phyloP scores from a whole-genome alignment of 768 basidiomycete species.

The Mycena belliarum region DNA sequence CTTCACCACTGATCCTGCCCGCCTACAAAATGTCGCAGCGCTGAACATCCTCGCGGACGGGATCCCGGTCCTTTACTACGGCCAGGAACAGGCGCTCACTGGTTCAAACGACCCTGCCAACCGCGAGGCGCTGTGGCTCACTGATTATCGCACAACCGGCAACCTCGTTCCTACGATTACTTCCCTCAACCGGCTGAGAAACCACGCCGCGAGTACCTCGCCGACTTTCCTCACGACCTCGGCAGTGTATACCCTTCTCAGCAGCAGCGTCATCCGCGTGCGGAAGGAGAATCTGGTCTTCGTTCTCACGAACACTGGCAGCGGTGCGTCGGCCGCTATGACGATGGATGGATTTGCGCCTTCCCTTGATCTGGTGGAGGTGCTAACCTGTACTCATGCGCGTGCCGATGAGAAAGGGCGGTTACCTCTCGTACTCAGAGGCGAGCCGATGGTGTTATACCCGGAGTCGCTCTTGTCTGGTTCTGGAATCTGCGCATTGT shows the following conservation, averaged over 20 bases:
- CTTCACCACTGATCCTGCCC: conserved; percentile 47
- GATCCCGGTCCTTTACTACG: conserved; percentile 63
- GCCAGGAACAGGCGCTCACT: conserved; percentile 54
- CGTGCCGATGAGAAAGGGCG: conserved; percentile 36
- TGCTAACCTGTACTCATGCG: conserved; percentile 40
- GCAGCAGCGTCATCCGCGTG: conserved; percentile 6
- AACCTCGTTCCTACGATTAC: conserved; percentile 38
- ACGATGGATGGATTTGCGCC: conserved; percentile 26
- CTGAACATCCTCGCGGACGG: conserved; percentile 54
- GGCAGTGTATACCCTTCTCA: conserved; percentile 24
- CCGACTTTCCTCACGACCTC: conserved; percentile 42
- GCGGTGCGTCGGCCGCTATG: conserved; percentile 4
- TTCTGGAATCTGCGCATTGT: conserved; percentile 14
- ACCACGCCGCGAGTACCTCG: conserved; percentile 38
- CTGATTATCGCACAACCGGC: conserved; percentile 44
- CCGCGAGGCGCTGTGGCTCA: conserved; percentile 57
- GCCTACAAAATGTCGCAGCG: conserved; percentile 14
- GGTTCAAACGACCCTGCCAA: conserved; percentile 55
- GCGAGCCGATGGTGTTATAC: conserved; percentile 40
- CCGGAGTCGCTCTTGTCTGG: conserved; percentile 5
- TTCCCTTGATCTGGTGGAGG: conserved; percentile 41
- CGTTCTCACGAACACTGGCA: conserved; percentile 39
- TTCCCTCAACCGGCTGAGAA: conserved; percentile 39
- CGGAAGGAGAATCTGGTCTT: conserved; percentile 27
- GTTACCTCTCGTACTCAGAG: conserved; percentile 26